Conservation (phyloP, 2,329 filamentous ascomycete genomes). For the Aureobasidium sp. region DNA sequence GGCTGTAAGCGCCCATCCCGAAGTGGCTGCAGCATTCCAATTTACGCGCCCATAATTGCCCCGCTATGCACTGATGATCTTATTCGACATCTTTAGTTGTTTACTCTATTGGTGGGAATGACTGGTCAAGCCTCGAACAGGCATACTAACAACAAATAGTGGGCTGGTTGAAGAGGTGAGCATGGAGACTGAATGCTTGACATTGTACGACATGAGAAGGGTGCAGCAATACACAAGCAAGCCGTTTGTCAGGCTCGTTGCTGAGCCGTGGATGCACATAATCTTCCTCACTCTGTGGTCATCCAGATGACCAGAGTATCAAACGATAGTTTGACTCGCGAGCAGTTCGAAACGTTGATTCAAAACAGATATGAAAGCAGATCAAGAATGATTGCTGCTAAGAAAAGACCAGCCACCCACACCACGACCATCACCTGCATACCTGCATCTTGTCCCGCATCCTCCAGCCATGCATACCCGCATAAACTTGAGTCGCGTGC, state of each 20-base stretch:
- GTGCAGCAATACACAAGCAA: background rate
- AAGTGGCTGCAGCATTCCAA: background rate
- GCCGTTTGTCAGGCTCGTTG: background rate
- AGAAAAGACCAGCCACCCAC: conserved; percentile 2
- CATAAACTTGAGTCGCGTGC: background rate
- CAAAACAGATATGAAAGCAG: background rate
- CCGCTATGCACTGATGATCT: background rate
- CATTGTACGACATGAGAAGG: background rate
- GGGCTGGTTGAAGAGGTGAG: background rate
- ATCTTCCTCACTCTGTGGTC: background rate
- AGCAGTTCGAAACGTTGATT: background rate
- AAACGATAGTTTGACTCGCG: background rate
- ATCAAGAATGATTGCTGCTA: background rate
- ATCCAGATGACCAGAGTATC: background rate
- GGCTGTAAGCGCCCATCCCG: conserved; percentile 6
- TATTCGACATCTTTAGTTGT: background rate
- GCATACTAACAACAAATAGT: background rate
- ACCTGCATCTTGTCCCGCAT: background rate
- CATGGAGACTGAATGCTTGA: background rate
- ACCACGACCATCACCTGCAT: background rate
- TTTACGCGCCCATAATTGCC: background rate
- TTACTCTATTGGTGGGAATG: background rate
- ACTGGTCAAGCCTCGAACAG: background rate
- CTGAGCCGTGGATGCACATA: background rate
- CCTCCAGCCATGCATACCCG: conserved; percentile 5